phyloP scores from a whole-genome alignment of 257 asterid species.

The Solanum pennellii region DNA sequence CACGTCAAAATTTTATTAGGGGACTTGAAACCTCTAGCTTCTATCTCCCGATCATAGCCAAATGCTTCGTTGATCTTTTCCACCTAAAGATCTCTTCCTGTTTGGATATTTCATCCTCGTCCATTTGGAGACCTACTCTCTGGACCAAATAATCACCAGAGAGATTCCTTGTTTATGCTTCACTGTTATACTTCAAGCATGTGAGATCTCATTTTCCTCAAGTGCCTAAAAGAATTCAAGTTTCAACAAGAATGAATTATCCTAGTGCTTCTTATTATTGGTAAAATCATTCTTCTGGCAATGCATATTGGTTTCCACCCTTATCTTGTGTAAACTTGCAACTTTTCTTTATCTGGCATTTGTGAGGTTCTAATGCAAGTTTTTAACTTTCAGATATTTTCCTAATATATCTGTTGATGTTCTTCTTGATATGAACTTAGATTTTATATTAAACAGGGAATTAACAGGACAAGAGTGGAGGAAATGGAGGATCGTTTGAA shows the following conservation, averaged over 20 bases:
- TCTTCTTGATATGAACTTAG: slow-evolving; percentile 21
- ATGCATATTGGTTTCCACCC: background rate
- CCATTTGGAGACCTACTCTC: background rate
- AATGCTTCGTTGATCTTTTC: background rate
- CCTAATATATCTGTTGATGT: background rate
- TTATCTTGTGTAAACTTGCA: background rate
- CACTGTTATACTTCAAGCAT: background rate
- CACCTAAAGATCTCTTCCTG: background rate
- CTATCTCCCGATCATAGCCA: background rate
- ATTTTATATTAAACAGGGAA: slow-evolving; percentile 78
- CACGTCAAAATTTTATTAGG: background rate
- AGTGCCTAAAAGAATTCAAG: background rate
- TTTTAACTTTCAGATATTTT: background rate
- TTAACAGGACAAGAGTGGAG: slow-evolving; percentile 92
- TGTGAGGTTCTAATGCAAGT: background rate
- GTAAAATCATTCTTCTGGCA: background rate
- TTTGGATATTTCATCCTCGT: background rate
- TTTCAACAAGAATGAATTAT: background rate
- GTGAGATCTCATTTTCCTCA: background rate
- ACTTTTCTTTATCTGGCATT: background rate
- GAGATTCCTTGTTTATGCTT: background rate
- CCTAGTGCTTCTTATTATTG: background rate
- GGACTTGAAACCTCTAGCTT: background rate
- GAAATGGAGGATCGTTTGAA: slow-evolving; percentile 97
- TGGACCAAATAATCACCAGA: background rate